These are phyloP conservation scores for Ceratocystis variospora DNA, from an alignment of 2,329 filamentous ascomycete species.

Conservation along the genomic window DNA sequence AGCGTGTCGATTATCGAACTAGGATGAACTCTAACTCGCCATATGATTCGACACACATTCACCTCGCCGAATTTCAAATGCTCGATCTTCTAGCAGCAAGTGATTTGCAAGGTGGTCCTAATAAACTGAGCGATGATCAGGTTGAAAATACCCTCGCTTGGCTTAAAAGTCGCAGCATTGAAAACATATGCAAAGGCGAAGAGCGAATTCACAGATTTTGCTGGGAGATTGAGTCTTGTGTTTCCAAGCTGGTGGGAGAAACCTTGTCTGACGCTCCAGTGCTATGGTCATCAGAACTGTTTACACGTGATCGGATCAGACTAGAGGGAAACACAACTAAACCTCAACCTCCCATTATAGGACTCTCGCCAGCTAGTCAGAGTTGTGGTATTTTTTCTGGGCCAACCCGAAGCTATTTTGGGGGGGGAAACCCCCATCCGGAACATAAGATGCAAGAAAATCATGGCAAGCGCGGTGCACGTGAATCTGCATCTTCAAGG, in stretches of 20 bases:
- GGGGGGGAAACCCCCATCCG: not conserved
- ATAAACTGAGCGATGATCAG: slow-evolving; percentile 93
- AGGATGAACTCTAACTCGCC: slow-evolving; percentile 27
- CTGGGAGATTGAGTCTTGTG: slow-evolving; percentile 75
- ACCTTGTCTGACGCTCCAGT: slow-evolving; percentile 74
- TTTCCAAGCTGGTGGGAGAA: slow-evolving; percentile 73
- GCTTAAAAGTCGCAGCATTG: slow-evolving; percentile 67
- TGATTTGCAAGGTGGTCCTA: slow-evolving; percentile 74
- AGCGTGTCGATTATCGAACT: slow-evolving; percentile 30
- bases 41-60: slow-evolving; percentile 49
- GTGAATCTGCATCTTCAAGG: not conserved
- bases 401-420: slow-evolving; percentile 29
- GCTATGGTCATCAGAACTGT: slow-evolving; percentile 84
- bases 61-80: slow-evolving; percentile 70
- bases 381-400: slow-evolving; percentile 42
- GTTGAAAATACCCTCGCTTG: slow-evolving; percentile 72
- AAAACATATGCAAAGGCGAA: slow-evolving; percentile 89
- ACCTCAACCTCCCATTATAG: slow-evolving; percentile 26
- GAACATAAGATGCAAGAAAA: slow-evolving; percentile 41
- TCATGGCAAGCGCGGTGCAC: slow-evolving; percentile 27
- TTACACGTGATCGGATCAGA: slow-evolving; percentile 57
- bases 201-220: slow-evolving; percentile 90
- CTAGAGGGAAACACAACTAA: slow-evolving; percentile 33
- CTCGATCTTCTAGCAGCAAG: slow-evolving; percentile 75
- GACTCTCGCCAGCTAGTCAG: slow-evolving; percentile 36